A percentile compares a stretch with the other conserved stretches of the same genome.
phyloP scores from a whole-genome alignment of 1,139 yeast genomes.

The Blastobotrys indianensis region DNA sequence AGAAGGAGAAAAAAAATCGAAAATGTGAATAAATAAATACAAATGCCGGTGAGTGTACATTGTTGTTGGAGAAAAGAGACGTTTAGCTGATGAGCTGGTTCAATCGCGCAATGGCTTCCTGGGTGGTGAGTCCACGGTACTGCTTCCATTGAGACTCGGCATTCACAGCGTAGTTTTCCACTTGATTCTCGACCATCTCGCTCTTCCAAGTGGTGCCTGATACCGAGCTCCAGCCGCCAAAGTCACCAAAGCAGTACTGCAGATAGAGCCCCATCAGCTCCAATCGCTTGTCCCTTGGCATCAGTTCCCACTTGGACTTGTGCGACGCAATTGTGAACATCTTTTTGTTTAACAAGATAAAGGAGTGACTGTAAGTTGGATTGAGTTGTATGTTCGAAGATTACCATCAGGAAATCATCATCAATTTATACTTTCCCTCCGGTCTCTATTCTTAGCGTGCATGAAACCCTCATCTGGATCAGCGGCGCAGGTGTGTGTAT shows the following conservation, averaged over 20 bases:
- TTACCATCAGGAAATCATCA: no score
- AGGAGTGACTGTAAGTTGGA: neutral
- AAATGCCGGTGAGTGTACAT: no score
- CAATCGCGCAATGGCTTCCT: neutral
- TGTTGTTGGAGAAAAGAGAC: no score
- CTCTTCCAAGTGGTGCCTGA: constrained; percentile 10
- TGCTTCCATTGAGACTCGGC: constrained; percentile 10
- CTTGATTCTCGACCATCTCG: constrained; percentile 6
- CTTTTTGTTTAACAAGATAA: no score
- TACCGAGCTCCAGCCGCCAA: constrained; percentile 11
- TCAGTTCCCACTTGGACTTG: constrained; percentile 1
- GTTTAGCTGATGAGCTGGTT: neutral
- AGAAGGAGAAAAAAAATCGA: no score
- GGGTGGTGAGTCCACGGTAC: constrained; percentile 7
- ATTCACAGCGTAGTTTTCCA: constrained; percentile 9
- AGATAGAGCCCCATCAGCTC: constrained; percentile 13
- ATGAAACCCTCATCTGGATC: no score
- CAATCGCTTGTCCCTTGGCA: constrained; percentile 4
- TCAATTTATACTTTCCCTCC: no score
- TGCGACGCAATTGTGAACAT: constrained; percentile 5
- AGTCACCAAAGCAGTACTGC: constrained; percentile 13
- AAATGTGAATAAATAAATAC: no score
- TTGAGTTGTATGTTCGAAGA: no score
- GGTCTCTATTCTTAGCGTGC: no score
- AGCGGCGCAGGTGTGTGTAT: no score